Evolutionary conservation across 2,329 filamentous ascomycete species (phyloP), one percentile per base, ranked within the genome.

Genomic region (Trichoderma endophyticum): DNA sequence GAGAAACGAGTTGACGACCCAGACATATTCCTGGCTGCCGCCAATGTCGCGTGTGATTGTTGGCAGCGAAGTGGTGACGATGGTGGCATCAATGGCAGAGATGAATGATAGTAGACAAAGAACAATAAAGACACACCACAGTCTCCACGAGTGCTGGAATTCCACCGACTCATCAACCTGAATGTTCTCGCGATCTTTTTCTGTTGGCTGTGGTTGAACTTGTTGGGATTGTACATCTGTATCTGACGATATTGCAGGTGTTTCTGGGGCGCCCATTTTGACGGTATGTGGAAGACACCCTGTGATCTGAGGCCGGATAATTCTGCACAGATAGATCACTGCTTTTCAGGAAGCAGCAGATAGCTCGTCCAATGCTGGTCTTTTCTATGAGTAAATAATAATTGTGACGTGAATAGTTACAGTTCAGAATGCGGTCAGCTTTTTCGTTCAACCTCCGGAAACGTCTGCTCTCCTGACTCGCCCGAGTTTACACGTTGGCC

Each of bases 41-140:
- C 63, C 63, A 36, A 66, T 66, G 11, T 56, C 48, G 63, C 63
- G 48, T 15, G 48, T 66, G 30, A 66, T 66, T 8, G 63, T 56
- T 26, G 48, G 63, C 26, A 56, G 63, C 5, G 63, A 66, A 26
- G 63, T 66, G n/a, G 48, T 56, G 63, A 66, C 48, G 7, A 66
- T 66, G 12, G 63, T 66, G 30, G 63, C 48, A 66, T 56, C 63
- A 15, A 66, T 36, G 30, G 63, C 48, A 39, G 63, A 66, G 26
- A 66, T 56, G 8, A 66, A 66, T 15, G 48, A 66, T 2, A 66
- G 48, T 32, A 66, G 9, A 32, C 63, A 66, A n/a, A 66, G 63
- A n/a, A 66, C 63, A 56, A 66, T 21, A 7, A 66, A 66, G 30
- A 66, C 48, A 28, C 63, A 66, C 63, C 63, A 59, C 32, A 67